These are phyloP conservation scores for Physcomitrium patens DNA, from an alignment of 225 moss, liverwort and hornwort genomes.

Conservation along the genomic window DNA sequence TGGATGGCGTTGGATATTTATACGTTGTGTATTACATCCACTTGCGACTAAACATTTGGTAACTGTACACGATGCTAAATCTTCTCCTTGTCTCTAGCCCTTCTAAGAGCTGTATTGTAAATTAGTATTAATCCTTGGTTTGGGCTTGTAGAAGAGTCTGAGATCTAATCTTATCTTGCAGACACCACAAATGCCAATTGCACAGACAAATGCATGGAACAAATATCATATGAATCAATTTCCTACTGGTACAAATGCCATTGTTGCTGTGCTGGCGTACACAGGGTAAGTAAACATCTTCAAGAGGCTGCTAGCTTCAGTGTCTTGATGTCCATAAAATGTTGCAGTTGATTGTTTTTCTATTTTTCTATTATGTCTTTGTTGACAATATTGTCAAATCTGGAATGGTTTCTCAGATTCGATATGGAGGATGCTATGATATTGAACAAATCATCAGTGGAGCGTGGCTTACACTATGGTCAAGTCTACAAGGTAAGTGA, in stretches of 20 bases:
- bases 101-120: neutral
- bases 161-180: constrained; percentile 36
- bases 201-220: constrained; percentile 79
- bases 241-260: constrained; percentile 92
- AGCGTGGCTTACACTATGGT: constrained; percentile 94
- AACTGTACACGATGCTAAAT: constrained; percentile 5
- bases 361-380: neutral
- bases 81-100: constrained; percentile 6
- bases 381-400: neutral
- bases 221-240: constrained; percentile 92
- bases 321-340: neutral
- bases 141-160: constrained; percentile 8
- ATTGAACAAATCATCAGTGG: constrained; percentile 93
- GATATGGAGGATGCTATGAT: constrained; percentile 99
- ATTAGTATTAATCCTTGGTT: constrained; percentile 9
- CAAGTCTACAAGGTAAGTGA: constrained; percentile 91
- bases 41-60: constrained; percentile 21
- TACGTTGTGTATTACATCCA: neutral
- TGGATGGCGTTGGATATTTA: neutral
- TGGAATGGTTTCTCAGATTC: constrained; percentile 58
- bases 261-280: constrained; percentile 95
- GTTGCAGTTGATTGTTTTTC: neutral
- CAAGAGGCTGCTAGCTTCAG: too few species aligned
- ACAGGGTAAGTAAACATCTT: constrained; percentile 68
- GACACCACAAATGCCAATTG: constrained; percentile 97